Base-by-base conservation (phyloP, 106 monocot genomes). In the Iris macrosiphon region DNA sequence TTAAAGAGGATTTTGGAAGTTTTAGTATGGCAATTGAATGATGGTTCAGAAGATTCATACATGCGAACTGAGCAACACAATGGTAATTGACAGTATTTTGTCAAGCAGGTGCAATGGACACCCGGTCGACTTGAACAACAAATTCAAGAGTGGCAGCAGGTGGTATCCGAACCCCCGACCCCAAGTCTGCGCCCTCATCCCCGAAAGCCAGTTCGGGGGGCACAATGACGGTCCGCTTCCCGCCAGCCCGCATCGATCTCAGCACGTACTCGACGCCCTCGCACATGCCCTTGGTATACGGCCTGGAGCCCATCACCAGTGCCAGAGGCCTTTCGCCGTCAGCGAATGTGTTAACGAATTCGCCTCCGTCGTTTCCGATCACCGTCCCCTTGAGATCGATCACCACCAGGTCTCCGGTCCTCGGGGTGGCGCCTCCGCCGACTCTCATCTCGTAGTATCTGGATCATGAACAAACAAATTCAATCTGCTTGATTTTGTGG, bases 241-340 rank as follows among this genome's bases (percentile, higher is more conserved):
- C 89, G 2, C 95, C 89, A n/a, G 95, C 82, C 52, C 67, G 76
- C 95, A 95, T 95, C 12, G 62, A 31, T 44, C 77, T 61, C 41
- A 95, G 35, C 54, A 64, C 76, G 40, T 63, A 58, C 81, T 89
- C 95, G 15, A 95, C 64, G 13, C 95, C 95, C 40, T 89, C 82
- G 53, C 95, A 95, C 89, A 95, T 89, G 13, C 95, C 95, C 59
- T 64, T 95, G 1, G 82, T 79, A 65, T 95, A 89, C 17, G 95
- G 89, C 72, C 89, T 82, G 15, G 89, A 95, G 1, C 95, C 95
- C 81, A 93, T 65, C 24, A 93, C 87, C 48, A 95, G 70, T 10
- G 94, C 94, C 31, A 89, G 53, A 29, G 95, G 89, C 61, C 74
- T 79, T 65, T 74, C 79, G 13, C 74, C 78, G n/a, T 66, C 62